Conservation (phyloP, 768 basidiomycete species). For the Tylopilus rubrobrunneus region DNA sequence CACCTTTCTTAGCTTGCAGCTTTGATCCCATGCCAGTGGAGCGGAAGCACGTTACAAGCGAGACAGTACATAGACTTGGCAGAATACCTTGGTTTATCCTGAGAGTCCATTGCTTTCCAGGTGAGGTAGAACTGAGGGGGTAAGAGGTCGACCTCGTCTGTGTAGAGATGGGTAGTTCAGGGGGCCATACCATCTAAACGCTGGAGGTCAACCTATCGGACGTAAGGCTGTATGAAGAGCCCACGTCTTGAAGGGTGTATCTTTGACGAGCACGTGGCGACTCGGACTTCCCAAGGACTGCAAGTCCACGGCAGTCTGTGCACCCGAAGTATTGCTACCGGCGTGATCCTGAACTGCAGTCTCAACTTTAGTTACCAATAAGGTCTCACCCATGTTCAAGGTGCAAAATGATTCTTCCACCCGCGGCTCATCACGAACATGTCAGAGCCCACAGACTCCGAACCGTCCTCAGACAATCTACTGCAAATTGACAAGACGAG, state of each 20-base stretch:
- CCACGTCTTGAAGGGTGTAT: constrained; percentile 30
- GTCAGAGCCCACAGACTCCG: constrained; percentile 15
- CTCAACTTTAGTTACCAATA: neutral
- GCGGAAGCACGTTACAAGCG: constrained; percentile 39
- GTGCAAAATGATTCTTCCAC: neutral
- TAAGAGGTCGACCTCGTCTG: constrained; percentile 29
- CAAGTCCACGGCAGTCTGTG: constrained; percentile 3
- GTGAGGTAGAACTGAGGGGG: constrained; percentile 22
- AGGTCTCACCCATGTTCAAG: neutral
- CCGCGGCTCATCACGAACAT: constrained; percentile 15
- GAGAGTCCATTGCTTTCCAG: neutral
- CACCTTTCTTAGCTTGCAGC: too few relatives aligned
- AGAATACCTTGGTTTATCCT: constrained; percentile 26
- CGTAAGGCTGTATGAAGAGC: neutral
- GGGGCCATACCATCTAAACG: constrained; percentile 36
- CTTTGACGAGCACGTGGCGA: constrained; percentile 24
- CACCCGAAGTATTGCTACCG: neutral
- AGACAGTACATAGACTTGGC: constrained; percentile 44
- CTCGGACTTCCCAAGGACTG: constrained; percentile 9
- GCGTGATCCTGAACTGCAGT: neutral
- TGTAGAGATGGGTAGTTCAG: constrained; percentile 37
- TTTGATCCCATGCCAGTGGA: too few relatives aligned
- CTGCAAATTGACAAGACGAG: neutral
- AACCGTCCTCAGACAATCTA: constrained; percentile 14
- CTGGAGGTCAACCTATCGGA: neutral